These are phyloP conservation scores for Xylaria sp. DNA, from an alignment of 2,329 filamentous ascomycete genomes.

Conservation along the genomic window DNA sequence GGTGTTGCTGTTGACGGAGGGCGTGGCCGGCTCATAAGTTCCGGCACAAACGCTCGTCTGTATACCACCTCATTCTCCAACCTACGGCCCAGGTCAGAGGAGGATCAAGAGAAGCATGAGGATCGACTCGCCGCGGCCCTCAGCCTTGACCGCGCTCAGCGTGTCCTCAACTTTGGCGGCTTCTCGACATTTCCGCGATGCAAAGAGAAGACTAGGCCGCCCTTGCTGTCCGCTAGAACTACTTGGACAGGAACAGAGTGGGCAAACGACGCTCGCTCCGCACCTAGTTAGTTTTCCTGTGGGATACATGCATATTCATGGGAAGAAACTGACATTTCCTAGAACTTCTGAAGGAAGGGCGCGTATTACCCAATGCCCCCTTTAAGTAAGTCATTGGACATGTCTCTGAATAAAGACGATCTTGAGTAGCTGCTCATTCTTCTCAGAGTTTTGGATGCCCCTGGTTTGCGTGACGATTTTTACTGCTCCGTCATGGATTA, in stretches of 20 bases:
- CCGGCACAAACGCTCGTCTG: conserved; percentile 77
- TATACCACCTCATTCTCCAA: conserved; percentile 62
- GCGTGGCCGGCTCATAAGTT: conserved; percentile 70
- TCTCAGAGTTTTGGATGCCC: conserved; percentile 82
- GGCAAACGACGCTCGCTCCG: conserved; percentile 44
- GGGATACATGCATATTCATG: background rate
- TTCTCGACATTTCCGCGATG: conserved; percentile 45
- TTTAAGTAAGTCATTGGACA: conserved; percentile 71
- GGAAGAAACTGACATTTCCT: conserved; percentile 24
- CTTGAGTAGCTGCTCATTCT: background rate
- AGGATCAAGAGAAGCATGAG: conserved; percentile 75
- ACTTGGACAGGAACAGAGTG: conserved; percentile 57
- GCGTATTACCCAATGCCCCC: conserved; percentile 73
- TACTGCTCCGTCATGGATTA: conserved; percentile 94
- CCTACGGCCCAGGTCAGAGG: conserved; percentile 56
- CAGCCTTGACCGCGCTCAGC: conserved; percentile 75
- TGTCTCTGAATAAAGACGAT: conserved; percentile 29
- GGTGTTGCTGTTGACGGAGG: conserved; percentile 67
- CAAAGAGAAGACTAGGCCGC: conserved; percentile 43
- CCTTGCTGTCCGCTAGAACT: conserved; percentile 47
- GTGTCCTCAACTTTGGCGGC: conserved; percentile 68
- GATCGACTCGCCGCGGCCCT: conserved; percentile 81
- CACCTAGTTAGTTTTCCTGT: conserved; percentile 36
- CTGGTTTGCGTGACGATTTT: conserved; percentile 90
- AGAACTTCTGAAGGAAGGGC: conserved; percentile 45